A percentile compares a stretch with the other conserved stretches of the same genome.
Conservation (phyloP, 2,329 filamentous ascomycete genomes). For the Ophiocordyceps robertsii region DNA sequence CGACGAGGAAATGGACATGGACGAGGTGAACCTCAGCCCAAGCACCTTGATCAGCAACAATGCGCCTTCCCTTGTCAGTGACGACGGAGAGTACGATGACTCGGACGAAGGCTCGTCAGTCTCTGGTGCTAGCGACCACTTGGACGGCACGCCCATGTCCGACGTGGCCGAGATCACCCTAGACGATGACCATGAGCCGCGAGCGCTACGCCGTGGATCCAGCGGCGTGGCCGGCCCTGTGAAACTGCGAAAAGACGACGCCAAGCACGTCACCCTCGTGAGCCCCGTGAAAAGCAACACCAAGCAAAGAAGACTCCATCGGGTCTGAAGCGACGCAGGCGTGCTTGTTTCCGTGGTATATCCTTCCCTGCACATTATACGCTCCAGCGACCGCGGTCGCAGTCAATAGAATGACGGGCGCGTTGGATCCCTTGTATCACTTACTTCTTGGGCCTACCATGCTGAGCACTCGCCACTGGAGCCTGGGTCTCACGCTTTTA, state of each 20-base stretch:
- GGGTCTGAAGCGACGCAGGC: conserved; percentile 7
- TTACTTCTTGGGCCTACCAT: background rate
- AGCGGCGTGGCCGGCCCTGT: conserved; percentile 29
- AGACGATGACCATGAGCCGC: conserved; percentile 40
- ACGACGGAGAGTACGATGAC: conserved; percentile 67
- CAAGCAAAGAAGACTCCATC: conserved; percentile 16
- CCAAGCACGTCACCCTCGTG: conserved; percentile 43
- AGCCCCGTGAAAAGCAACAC: conserved; percentile 31
- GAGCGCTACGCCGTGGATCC: conserved; percentile 29
- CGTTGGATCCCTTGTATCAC: background rate
- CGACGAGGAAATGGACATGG: conserved; percentile 38
- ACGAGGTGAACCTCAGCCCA: conserved; percentile 51
- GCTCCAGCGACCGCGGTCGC: no score
- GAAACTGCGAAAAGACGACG: conserved; percentile 39
- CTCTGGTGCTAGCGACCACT: conserved; percentile 41
- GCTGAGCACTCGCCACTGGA: no score
- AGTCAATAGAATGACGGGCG: background rate
- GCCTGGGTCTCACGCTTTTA: no score
- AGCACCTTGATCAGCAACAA: conserved; percentile 60
- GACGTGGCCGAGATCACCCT: conserved; percentile 50
- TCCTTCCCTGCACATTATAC: no score
- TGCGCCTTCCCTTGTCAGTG: conserved; percentile 66
- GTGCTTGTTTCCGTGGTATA: background rate
- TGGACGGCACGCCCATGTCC: conserved; percentile 45
- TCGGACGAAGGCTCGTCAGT: conserved; percentile 50